Percentiles rank a stretch among this genome's conserved stretches.
Conservation (phyloP, 2,329 filamentous ascomycete species). For the Cladophialophora psammophila region DNA sequence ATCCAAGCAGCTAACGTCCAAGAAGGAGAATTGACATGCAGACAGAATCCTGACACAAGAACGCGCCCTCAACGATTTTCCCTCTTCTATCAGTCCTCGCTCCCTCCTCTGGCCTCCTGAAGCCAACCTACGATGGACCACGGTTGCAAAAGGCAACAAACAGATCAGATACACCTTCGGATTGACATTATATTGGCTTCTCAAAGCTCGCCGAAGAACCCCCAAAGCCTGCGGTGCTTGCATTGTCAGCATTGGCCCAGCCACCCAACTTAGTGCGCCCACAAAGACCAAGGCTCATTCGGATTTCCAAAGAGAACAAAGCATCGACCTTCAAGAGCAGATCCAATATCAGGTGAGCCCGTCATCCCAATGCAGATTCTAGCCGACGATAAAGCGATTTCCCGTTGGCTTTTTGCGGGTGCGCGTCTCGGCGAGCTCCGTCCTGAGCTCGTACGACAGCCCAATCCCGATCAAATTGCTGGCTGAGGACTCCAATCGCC, state of each 20-base stretch:
- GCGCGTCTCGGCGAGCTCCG: conserved; percentile 37
- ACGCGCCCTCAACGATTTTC: background rate
- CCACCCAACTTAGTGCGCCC: conserved; percentile 1
- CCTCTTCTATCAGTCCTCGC: background rate
- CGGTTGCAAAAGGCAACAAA: background rate
- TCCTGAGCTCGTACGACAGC: conserved; percentile 26
- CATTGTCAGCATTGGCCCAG: background rate
- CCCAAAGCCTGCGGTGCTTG: background rate
- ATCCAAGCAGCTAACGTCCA: background rate
- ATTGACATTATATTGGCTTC: background rate
- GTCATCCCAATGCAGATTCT: background rate
- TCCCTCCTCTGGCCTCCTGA: background rate
- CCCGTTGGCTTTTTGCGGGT: background rate
- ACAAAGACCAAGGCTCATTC: background rate
- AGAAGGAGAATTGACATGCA: background rate
- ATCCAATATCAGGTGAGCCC: conserved; percentile 13
- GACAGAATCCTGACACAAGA: background rate
- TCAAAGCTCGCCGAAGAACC: background rate
- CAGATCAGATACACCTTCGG: background rate
- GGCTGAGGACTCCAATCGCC: conserved; percentile 27
- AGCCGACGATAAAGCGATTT: conserved; percentile 9
- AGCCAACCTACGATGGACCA: background rate
- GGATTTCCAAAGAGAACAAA: background rate
- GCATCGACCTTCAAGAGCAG: background rate
- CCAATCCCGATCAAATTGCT: conserved; percentile 3